phyloP scores from a whole-genome alignment of 768 basidiomycete species.

The Cubamyces sp. region DNA sequence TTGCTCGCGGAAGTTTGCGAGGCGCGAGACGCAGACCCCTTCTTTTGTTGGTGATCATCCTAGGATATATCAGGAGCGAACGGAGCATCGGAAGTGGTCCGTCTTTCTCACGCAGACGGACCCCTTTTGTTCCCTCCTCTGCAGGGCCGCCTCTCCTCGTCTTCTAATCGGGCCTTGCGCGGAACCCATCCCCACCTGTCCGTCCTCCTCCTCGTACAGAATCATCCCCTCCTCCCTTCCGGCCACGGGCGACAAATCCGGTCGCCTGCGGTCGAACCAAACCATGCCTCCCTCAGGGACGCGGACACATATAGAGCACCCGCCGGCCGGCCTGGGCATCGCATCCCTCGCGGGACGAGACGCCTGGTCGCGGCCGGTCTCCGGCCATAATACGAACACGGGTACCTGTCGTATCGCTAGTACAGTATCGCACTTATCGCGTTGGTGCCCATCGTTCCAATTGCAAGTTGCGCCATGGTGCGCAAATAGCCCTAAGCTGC shows the following conservation, averaged over 20 bases:
- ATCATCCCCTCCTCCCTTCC: background rate
- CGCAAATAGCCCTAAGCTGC: background rate
- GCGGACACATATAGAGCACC: background rate
- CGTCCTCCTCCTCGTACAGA: background rate
- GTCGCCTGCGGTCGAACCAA: background rate
- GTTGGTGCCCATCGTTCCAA: background rate
- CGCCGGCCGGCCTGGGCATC: background rate
- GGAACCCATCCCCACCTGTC: background rate
- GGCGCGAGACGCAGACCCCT: slow-evolving; percentile 3
- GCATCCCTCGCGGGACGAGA: background rate
- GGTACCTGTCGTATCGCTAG: background rate
- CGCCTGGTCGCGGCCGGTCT: background rate
- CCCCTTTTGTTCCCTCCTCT: slow-evolving; percentile 21
- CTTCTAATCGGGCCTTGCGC: slow-evolving; percentile 2
- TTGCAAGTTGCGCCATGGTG: background rate
- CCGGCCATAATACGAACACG: background rate
- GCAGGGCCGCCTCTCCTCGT: background rate
- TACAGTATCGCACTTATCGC: no score
- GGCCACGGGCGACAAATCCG: background rate
- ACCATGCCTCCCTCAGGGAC: background rate
- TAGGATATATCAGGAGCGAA: slow-evolving; percentile 22
- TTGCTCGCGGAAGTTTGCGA: slow-evolving; percentile 17
- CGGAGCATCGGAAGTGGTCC: slow-evolving; percentile 23
- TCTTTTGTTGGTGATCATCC: slow-evolving; percentile 28
- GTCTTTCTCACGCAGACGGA: slow-evolving; percentile 17